Conservation (phyloP, 768 basidiomycete species). For the Mrakia gelida region DNA sequence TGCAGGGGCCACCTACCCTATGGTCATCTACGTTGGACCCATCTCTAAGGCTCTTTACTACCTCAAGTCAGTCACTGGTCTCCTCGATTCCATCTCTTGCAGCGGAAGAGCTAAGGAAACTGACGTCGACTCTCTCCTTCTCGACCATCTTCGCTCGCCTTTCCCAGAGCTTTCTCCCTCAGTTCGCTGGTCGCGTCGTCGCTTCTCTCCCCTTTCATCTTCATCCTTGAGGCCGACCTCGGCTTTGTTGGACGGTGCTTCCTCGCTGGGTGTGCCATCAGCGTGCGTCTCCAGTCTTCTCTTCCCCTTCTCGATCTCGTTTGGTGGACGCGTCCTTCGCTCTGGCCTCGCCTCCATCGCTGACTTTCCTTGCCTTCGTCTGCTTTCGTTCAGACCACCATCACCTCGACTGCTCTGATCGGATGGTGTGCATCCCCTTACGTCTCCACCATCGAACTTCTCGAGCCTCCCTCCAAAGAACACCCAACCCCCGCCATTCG, state of each 20-base stretch:
- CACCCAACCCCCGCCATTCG: constrained; percentile 26
- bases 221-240: constrained; percentile 71
- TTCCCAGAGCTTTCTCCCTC: constrained; percentile 60
- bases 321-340: neutral
- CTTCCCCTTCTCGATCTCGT: neutral
- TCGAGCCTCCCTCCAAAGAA: constrained; percentile 26
- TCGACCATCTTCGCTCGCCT: neutral
- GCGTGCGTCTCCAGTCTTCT: constrained; percentile 31
- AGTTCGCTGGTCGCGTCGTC: constrained; percentile 67
- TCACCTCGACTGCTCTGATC: constrained; percentile 69
- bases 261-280: constrained; percentile 65
- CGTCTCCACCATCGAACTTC: constrained; percentile 54
- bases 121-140: neutral
- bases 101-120: neutral
- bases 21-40: constrained; percentile 25
- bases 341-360: neutral
- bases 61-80: constrained; percentile 14
- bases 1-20: constrained; percentile 13
- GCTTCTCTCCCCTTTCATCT: constrained; percentile 71
- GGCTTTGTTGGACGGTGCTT: constrained; percentile 64
- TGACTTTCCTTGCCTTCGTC: neutral
- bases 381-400: constrained; percentile 51
- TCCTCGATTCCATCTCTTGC: no score
- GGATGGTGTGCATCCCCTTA: constrained; percentile 68
- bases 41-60: constrained; percentile 25